These are phyloP conservation scores for Posidonia australis DNA, from an alignment of 106 monocot genomes.

Conservation along the genomic window DNA sequence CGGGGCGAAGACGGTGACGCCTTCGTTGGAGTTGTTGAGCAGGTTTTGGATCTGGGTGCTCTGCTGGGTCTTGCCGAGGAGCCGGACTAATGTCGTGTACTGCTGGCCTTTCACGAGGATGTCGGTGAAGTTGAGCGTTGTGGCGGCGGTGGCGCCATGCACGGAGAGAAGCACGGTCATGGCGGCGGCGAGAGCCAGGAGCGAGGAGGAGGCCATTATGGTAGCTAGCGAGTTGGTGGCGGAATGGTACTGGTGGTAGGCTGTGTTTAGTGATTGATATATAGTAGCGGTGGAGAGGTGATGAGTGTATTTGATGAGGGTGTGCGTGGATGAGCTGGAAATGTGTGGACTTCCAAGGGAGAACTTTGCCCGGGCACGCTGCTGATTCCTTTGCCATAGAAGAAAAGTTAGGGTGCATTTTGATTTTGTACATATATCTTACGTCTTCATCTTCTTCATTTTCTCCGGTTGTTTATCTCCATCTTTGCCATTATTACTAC, in stretches of 20 bases:
- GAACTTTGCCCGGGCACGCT: not conserved
- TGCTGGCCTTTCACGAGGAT: slow-evolving; percentile 43
- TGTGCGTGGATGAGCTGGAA: not conserved
- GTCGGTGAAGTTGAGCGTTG: slow-evolving; percentile 19
- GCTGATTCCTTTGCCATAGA: too few relatives aligned
- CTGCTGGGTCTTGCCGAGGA: slow-evolving; percentile 35
- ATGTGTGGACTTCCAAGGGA: not conserved
- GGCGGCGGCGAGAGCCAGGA: slow-evolving; percentile 1
- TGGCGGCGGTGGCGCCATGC: slow-evolving; percentile 4
- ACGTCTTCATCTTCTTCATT: too few relatives aligned
- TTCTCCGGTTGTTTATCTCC: too few relatives aligned
- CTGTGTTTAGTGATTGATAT: too few relatives aligned
- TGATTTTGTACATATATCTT: too few relatives aligned
- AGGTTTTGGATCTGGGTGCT: slow-evolving; percentile 39
- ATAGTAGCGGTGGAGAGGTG: not conserved
- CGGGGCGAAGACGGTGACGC: slow-evolving; percentile 62
- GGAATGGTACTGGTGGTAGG: not conserved
- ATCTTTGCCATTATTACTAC: too few relatives aligned
- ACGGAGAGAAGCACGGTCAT: not conserved
- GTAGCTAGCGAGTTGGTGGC: too few relatives aligned
- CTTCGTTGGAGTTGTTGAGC: slow-evolving; percentile 43
- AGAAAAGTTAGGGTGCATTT: too few relatives aligned
- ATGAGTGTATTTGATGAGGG: not conserved
- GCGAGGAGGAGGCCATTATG: not conserved
- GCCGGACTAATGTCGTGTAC: slow-evolving; percentile 36